phyloP scores from a whole-genome alignment of 805 yeast species.

The Wickerhamiella dianesei region DNA sequence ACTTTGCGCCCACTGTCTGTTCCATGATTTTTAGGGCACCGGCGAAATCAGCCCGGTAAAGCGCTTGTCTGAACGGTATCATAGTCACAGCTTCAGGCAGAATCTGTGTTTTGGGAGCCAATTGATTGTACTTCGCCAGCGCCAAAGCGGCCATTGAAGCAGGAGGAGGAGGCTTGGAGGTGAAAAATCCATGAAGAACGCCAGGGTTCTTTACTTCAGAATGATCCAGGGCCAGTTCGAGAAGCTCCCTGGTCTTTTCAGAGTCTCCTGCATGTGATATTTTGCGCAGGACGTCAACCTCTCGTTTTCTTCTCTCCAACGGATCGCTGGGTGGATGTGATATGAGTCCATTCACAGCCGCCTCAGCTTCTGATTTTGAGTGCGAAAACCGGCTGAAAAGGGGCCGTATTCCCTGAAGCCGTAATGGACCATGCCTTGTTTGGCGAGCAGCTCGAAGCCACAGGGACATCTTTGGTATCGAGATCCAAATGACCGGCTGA shows the following conservation, averaged over 20 bases:
- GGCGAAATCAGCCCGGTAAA: slow-evolving; percentile 44
- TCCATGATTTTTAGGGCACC: slow-evolving; percentile 47
- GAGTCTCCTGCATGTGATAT: slow-evolving; percentile 8
- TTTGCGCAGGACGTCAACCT: background rate
- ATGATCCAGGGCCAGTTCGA: background rate
- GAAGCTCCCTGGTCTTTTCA: slow-evolving; percentile 4
- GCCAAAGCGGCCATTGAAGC: slow-evolving; percentile 13
- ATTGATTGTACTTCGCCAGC: slow-evolving; percentile 14
- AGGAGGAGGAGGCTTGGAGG: slow-evolving; percentile 17
- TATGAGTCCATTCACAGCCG: background rate
- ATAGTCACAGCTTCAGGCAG: slow-evolving; percentile 28
- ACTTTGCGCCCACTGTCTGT: slow-evolving; percentile 43
- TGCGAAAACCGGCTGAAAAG: background rate
- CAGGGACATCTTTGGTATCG: background rate
- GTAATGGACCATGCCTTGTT: too few species aligned
- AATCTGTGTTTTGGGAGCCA: slow-evolving; percentile 6
- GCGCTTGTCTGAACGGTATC: slow-evolving; percentile 50
- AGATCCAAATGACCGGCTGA: too few species aligned
- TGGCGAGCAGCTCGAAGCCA: background rate
- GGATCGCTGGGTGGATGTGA: background rate
- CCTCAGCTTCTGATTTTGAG: background rate
- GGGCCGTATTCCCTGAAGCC: too few species aligned
- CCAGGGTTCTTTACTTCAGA: slow-evolving; percentile 9
- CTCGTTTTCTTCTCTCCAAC: background rate
- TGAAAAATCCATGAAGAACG: slow-evolving; percentile 17